Evolutionary conservation across 148 eudicot species (phyloP).

Genomic region (Rhododendron griersonianum): DNA sequence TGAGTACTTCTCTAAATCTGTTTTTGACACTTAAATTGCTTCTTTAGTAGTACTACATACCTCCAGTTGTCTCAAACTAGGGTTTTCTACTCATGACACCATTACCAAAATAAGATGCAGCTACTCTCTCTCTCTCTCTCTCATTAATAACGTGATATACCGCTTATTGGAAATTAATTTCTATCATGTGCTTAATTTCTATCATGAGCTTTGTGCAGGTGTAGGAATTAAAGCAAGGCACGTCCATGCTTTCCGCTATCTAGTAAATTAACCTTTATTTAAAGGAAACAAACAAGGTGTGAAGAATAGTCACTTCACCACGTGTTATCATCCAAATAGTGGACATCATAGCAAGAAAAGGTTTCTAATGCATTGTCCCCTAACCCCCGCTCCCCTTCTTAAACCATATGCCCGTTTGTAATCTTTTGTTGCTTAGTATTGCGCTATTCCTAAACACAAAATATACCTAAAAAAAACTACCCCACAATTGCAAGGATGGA

Average conservation of each 20-base stretch:
- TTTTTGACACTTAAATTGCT: neutral
- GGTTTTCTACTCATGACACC: neutral
- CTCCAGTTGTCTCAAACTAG: neutral
- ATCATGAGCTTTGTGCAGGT: neutral
- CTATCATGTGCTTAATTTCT: neutral
- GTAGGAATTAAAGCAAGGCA: neutral
- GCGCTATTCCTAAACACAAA: neutral
- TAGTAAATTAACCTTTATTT: neutral
- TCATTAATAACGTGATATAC: neutral
- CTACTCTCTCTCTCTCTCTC: neutral
- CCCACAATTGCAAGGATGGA: neutral
- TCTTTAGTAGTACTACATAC: neutral
- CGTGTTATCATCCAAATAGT: neutral
- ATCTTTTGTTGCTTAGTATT: neutral
- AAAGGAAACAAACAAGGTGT: neutral
- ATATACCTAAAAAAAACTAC: neutral
- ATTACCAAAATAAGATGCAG: neutral
- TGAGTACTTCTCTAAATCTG: neutral
- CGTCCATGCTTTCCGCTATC: neutral
- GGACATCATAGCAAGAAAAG: neutral
- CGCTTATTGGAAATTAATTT: neutral
- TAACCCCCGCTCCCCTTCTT: neutral
- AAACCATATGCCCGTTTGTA: neutral
- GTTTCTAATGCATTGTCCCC: neutral
- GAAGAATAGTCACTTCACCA: neutral